Conservation (phyloP, 176 grass and related monocot genomes). For the Raddia distichophylla region DNA sequence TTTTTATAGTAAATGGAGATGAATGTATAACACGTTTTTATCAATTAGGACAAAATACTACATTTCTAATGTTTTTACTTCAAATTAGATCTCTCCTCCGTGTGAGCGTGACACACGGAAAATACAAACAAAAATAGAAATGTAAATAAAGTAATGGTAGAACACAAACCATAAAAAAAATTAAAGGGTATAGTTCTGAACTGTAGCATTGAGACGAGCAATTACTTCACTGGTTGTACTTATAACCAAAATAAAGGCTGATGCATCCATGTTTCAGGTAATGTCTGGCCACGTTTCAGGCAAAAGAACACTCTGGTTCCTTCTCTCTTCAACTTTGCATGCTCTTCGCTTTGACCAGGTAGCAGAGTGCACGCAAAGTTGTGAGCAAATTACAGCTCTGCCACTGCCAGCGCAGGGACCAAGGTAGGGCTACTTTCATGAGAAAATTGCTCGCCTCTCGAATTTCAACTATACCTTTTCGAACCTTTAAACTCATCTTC, state of each 20-base stretch:
- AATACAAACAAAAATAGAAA: neutral
- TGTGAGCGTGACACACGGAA: neutral
- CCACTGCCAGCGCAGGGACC: neutral
- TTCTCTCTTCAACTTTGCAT: neutral
- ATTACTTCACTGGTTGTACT: neutral
- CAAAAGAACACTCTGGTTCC: neutral
- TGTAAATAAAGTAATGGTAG: neutral
- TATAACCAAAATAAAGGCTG: neutral
- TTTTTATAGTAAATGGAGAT: conserved; percentile 59
- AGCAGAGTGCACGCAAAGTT: neutral
- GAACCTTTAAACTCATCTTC: too few species aligned
- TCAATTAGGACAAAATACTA: neutral
- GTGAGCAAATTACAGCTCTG: conserved; percentile 5
- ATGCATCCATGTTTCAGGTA: conserved; percentile 3
- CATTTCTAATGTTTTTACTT: neutral
- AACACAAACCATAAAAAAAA: neutral
- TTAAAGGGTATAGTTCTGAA: neutral
- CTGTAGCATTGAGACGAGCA: neutral
- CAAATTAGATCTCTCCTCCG: neutral
- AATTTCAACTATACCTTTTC: too few species aligned
- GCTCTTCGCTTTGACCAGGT: neutral
- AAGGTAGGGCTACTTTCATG: neutral
- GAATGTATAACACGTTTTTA: neutral
- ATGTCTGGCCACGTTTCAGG: conserved; percentile 25
- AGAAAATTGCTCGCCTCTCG: too few species aligned